Evolutionary conservation across 805 yeast genomes (phyloP).

Genomic region (Maudiozyma barnettii): DNA sequence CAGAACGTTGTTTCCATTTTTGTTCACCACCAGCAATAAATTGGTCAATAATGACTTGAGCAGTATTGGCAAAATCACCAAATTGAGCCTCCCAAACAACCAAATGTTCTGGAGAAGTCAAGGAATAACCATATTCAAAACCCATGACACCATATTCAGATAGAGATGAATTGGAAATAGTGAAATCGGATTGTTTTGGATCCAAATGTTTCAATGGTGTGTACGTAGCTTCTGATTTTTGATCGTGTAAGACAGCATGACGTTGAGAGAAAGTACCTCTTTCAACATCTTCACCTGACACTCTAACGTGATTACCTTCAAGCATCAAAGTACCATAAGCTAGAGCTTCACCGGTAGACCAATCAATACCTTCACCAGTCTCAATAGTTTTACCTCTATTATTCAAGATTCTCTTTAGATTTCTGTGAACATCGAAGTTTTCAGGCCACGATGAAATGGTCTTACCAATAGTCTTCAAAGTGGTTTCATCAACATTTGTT

Average conservation of each 20-base stretch:
- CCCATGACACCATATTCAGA: conserved; percentile 99
- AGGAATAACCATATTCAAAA: conserved; percentile 96
- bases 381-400: conserved; percentile 81
- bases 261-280: conserved; percentile 99
- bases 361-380: conserved; percentile 89
- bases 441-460: conserved; percentile 77
- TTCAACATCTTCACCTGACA: conserved; percentile 99
- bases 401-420: conserved; percentile 87
- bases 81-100: conserved; percentile 99
- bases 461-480: conserved; percentile 68
- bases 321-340: conserved; percentile 87
- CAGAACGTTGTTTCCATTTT: conserved; percentile 98
- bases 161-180: conserved; percentile 85
- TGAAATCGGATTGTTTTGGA: conserved; percentile 77
- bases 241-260: conserved; percentile 97
- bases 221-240: conserved; percentile 69
- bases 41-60: conserved; percentile 95
- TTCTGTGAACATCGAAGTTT: conserved; percentile 83
- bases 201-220: conserved; percentile 77
- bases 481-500: conserved; percentile 70
- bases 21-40: conserved; percentile 94
- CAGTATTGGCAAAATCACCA: conserved; percentile 99
- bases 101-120: conserved; percentile 92
- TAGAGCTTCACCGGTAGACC: conserved; percentile 99
- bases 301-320: conserved; percentile 95